Evolutionary conservation across 176 grass and related monocot species (phyloP).

Genomic region (Paspalum notatum): DNA sequence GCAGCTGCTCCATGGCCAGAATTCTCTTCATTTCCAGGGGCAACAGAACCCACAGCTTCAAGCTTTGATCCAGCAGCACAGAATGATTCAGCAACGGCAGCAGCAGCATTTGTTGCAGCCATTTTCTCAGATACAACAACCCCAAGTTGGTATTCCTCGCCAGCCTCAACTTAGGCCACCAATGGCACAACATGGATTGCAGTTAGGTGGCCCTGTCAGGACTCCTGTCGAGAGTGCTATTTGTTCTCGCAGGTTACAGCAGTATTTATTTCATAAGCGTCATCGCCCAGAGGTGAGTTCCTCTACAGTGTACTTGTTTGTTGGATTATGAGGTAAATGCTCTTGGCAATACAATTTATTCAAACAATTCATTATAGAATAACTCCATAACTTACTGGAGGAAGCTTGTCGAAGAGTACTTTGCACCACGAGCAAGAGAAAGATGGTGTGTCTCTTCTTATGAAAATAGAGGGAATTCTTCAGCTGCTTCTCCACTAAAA

Average conservation of each 20-base stretch:
- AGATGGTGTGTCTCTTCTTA: constrained; percentile 94
- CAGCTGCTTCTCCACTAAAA: constrained; percentile 68
- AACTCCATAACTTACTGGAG: constrained; percentile 94
- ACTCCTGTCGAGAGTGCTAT: constrained; percentile 66
- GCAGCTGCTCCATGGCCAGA: constrained; percentile 67
- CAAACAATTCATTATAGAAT: constrained; percentile 49
- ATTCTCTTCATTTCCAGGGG: constrained; percentile 57
- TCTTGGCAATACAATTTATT: constrained; percentile 43
- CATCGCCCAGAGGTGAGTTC: constrained; percentile 72
- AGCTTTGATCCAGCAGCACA: constrained; percentile 79
- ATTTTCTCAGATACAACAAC: constrained; percentile 72
- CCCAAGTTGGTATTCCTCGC: constrained; percentile 52
- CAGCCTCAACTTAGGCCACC: constrained; percentile 75
- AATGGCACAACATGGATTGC: constrained; percentile 58
- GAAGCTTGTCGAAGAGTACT: constrained; percentile 95
- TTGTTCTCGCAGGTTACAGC: constrained; percentile 89
- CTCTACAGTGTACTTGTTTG: constrained; percentile 19
- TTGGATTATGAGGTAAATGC: constrained; percentile 18
- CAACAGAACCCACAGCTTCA: constrained; percentile 83
- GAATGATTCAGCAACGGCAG: constrained; percentile 70
- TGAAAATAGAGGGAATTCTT: constrained; percentile 80
- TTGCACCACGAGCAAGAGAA: constrained; percentile 83
- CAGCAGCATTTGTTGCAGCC: constrained; percentile 72
- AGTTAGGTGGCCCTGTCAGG: constrained; percentile 58
- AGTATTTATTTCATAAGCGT: constrained; percentile 92